Evolutionary conservation across 1,284 basidiomycete species (phyloP), one percentile per base, ranked within the genome.

Genomic region (Boletus calvinii): DNA sequence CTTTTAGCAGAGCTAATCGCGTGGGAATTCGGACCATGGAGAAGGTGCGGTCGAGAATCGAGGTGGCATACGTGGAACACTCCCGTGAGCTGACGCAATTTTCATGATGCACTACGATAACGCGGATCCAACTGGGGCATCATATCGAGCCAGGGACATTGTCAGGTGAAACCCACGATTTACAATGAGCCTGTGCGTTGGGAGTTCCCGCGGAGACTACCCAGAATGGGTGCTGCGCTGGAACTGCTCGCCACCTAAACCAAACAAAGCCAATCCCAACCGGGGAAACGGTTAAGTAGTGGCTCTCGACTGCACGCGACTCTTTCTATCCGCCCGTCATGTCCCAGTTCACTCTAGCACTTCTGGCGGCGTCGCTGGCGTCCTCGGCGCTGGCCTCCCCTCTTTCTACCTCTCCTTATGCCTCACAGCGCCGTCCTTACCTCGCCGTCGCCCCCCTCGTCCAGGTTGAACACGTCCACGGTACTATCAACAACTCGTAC

Each of bases 401-500:
- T 30, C 83, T 90, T 57, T 87, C 87, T 50, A 90, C 87, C 9
- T 72, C 71, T 59, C 66, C 77, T 18, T 71, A 77, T 59, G 55
- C 71, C 55, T 61, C 72, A 18, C 69, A 73, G 39, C 67, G 74
- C 34, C 74, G 76, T 44, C 70, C 76, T 18, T 71, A 77, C 43
- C 65, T 85, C 40, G 59, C 73, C 18, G 67, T 84, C 44, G 88
- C 87, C 4, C 87, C 87, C 4, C 66, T 83, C 48, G 70, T 82
- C 46, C 64, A 71, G 59, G 74, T 65, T 54, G 73, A 83, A 55
- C 83, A 87, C 62, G 79, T 80, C 47, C 83, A 89, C 68, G 84
- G 87, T 50, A 76, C 81, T 55, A 77, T 95, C 63, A 87, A 92
- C 74, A 87, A 92, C 77, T 87, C 89, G 24, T 98, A 97, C 77